Percentiles rank a stretch among this genome's conserved stretches.
Evolutionary conservation across 208 protist species (phyloP).

Genomic region (Trypanosoma vivax): DNA sequence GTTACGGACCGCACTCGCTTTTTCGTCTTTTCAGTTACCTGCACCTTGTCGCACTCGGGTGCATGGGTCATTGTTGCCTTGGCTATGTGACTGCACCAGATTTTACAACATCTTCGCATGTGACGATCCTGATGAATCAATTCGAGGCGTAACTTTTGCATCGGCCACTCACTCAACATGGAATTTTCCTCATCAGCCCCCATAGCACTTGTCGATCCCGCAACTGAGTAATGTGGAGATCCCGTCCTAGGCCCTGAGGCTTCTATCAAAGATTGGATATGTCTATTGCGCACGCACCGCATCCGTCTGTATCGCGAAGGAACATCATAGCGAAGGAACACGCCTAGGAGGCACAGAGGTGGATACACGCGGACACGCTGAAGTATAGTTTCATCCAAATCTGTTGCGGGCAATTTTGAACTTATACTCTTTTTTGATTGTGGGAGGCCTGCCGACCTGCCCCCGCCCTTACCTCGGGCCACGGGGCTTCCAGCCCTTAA

Average conservation of each 20-base stretch:
- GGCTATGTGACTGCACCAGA: slow-evolving; percentile 29
- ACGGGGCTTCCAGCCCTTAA: neutral
- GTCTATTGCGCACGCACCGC: slow-evolving; percentile 10
- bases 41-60: neutral
- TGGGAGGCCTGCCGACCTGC: neutral
- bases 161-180: slow-evolving; percentile 16
- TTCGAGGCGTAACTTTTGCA: slow-evolving; percentile 27
- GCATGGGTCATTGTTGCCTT: neutral
- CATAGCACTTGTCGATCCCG: neutral
- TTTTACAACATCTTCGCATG: slow-evolving; percentile 28
- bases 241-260: neutral
- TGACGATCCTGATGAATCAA: slow-evolving; percentile 35
- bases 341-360: slow-evolving; percentile 53
- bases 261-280: neutral
- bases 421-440: slow-evolving; percentile 2
- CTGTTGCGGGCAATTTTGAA: neutral
- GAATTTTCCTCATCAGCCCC: slow-evolving; percentile 1
- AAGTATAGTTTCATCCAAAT: slow-evolving; percentile 1
- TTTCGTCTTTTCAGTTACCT: slow-evolving; percentile 1
- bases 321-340: slow-evolving; percentile 67
- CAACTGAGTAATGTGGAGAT: neutral
- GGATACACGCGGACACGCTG: slow-evolving; percentile 27
- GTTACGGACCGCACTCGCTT: slow-evolving; percentile 5
- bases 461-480: slow-evolving; percentile 1
- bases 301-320: slow-evolving; percentile 48